Base-by-base conservation (phyloP, 768 basidiomycete species). In the Suillus sp. region DNA sequence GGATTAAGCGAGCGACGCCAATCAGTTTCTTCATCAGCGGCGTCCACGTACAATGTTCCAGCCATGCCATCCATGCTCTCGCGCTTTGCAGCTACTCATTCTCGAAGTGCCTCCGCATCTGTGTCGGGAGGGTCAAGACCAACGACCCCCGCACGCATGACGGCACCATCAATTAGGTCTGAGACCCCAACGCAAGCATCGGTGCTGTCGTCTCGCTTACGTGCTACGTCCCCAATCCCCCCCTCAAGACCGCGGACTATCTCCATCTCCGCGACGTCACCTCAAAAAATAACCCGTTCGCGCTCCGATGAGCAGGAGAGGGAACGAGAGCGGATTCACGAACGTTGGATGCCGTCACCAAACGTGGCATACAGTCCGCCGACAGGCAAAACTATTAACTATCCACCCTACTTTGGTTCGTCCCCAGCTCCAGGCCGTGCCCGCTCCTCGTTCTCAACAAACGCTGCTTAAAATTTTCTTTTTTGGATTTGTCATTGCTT, bases 301-400 rank as follows among this genome's bases (percentile, higher is more conserved):
- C 80, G 84, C 65, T 87, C 86, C 60, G 89, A 90, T 70, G 88
- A 89, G 77, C 89, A 87, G 66, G 78, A 77, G 63, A 75, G 74
- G 67, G 68, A 70, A 66, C 63, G 63, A 61, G 78, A 83, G 66
- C 77, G 79, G 72, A 84, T 86, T 50, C 86, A 84, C 64, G 83
- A 89, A 70, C 82, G 86, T 65, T 90, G 89, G 89, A 77, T 89
- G 51, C 89, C 89, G 16, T 80, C 82, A 35, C 69, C 73, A 45
- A 72, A 75, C 27, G 38, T 75, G 60, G 74, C 75, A 42, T 74
- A 75, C 60, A 75, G 79, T 47, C 79, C 79, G 9, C 79, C 77
- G 22, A 72, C 69, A 4, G 73, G 79, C 35, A 75, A 74, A 51
- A 40, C 71, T 3, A 62, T 71, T 40, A 68, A 71, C 43, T 71